Evolutionary conservation across 2,329 filamentous ascomycete species (phyloP).

Genomic region (Nannizzia gypsea): DNA sequence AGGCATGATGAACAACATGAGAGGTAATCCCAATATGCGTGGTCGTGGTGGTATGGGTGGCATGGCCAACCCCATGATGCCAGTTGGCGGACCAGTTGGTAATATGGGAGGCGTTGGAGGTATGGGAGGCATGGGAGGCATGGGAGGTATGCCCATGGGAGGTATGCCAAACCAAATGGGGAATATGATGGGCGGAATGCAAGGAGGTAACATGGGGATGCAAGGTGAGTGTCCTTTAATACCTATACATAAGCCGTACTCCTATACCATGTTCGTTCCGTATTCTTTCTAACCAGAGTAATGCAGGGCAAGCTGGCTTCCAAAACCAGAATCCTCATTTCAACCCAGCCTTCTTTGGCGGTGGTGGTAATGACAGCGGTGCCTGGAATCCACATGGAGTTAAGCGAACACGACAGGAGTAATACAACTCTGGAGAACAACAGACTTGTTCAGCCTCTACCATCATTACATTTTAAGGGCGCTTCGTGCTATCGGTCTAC

Average conservation of each 20-base stretch:
- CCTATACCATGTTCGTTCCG: background rate
- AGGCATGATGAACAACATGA: constrained; percentile 37
- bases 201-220: constrained; percentile 35
- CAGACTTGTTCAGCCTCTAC: background rate
- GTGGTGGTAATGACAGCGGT: constrained; percentile 39
- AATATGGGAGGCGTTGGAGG: constrained; percentile 26
- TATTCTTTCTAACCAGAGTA: constrained; percentile 8
- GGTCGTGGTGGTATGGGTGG: constrained; percentile 41
- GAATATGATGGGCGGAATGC: constrained; percentile 44
- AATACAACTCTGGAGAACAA: constrained; percentile 11
- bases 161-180: constrained; percentile 45
- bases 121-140: constrained; percentile 40
- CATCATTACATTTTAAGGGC: background rate
- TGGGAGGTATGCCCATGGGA: constrained; percentile 44
- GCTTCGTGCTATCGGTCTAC: background rate
- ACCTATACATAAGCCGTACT: background rate
- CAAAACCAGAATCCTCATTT: constrained; percentile 59
- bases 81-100: constrained; percentile 3
- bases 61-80: constrained; percentile 48
- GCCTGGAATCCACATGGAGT: constrained; percentile 72
- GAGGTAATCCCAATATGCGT: constrained; percentile 31
- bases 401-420: constrained; percentile 66
- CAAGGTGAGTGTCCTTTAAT: constrained; percentile 31
- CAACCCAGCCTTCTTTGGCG: constrained; percentile 60
- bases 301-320: constrained; percentile 42